Percentiles rank a stretch among this genome's conserved stretches.
These are phyloP conservation scores for Heimioporus sp. DNA, from an alignment of 768 basidiomycete species.

Conservation along the genomic window DNA sequence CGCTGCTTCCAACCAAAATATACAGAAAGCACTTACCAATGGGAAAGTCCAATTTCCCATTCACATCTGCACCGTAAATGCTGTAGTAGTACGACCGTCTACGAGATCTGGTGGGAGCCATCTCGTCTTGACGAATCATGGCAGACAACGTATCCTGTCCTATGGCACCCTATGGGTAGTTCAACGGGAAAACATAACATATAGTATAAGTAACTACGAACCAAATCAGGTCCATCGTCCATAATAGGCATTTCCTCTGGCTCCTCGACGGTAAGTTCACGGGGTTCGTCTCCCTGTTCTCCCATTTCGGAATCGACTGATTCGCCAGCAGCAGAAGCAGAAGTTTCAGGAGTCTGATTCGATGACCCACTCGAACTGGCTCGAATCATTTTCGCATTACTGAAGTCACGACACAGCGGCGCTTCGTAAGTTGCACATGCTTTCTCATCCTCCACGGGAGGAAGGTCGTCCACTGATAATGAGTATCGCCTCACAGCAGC, in stretches of 20 bases:
- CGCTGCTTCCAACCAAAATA: neutral
- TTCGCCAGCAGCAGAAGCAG: constrained; percentile 8
- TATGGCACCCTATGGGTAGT: constrained; percentile 53
- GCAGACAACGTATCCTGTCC: constrained; percentile 69
- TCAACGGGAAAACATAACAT: constrained; percentile 2
- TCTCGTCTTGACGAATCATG: constrained; percentile 76
- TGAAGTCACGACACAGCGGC: constrained; percentile 55
- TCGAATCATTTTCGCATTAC: constrained; percentile 30
- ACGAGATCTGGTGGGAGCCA: constrained; percentile 54
- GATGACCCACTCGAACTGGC: constrained; percentile 15
- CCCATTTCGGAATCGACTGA: constrained; percentile 8
- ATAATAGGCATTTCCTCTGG: constrained; percentile 8
- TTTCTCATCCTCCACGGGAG: constrained; percentile 48
- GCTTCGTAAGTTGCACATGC: constrained; percentile 46
- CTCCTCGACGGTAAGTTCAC: constrained; percentile 18
- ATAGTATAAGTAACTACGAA: constrained; percentile 11
- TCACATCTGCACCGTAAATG: constrained; percentile 35
- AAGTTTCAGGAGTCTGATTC: constrained; percentile 3
- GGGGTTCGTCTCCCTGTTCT: constrained; percentile 14
- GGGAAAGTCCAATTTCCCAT: constrained; percentile 57
- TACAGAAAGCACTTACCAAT: constrained; percentile 37
- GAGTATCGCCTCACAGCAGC: constrained; percentile 51
- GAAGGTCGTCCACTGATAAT: constrained; percentile 54
- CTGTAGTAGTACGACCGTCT: constrained; percentile 53
- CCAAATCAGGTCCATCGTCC: constrained; percentile 23